Percentiles rank a stretch among this genome's conserved stretches.
phyloP scores from a whole-genome alignment of 83 land plant genomes.

The Picea mariana region DNA sequence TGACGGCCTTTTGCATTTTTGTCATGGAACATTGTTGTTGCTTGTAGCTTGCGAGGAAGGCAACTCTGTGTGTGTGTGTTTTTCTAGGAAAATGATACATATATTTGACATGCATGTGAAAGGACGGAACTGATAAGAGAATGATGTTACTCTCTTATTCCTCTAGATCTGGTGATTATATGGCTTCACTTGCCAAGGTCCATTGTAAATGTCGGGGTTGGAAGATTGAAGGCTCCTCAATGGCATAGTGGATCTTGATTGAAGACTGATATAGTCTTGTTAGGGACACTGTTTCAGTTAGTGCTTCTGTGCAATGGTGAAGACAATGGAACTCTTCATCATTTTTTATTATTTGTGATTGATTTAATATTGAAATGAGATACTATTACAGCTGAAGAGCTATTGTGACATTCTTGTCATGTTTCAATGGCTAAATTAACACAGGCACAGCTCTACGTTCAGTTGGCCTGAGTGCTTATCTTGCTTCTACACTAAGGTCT shows the following conservation, averaged over 20 bases:
- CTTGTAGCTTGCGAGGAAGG: neutral
- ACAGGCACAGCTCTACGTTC: neutral
- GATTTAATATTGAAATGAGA: neutral
- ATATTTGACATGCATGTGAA: neutral
- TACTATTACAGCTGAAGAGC: neutral
- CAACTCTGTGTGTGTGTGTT: too few species aligned
- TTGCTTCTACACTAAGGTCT: neutral
- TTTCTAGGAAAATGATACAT: neutral
- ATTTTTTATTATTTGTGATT: neutral
- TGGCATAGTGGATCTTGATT: neutral
- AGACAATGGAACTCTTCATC: neutral
- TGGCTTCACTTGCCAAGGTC: slow-evolving; percentile 88
- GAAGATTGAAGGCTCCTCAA: slow-evolving; percentile 18
- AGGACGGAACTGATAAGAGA: neutral
- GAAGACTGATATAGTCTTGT: neutral
- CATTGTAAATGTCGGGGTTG: slow-evolving; percentile 75
- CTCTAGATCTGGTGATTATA: slow-evolving; percentile 82
- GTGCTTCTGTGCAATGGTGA: neutral
- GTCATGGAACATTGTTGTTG: neutral
- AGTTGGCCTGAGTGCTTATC: too few species aligned
- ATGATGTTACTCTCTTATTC: neutral
- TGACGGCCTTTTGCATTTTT: neutral
- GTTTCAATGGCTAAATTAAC: neutral
- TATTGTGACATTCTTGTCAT: neutral
- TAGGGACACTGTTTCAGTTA: neutral